A percentile compares a stretch with the other conserved stretches of the same genome.
Evolutionary conservation across 1,139 yeast species (phyloP).

Genomic region (Lodderomyces oxycetoniae): DNA sequence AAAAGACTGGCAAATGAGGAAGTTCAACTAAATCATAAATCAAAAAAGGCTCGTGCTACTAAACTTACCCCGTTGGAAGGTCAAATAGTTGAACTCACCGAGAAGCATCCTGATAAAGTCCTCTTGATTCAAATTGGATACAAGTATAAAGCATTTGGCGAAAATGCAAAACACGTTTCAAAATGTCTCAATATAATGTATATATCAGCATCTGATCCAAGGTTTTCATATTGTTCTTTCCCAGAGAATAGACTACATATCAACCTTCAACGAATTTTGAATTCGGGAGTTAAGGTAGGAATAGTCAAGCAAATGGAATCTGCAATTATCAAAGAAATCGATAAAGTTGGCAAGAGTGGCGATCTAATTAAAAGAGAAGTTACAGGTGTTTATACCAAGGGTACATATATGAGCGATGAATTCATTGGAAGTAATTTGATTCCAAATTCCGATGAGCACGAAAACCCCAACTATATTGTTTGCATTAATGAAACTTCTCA

Average conservation of each 20-base stretch:
- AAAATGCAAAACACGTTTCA: conserved; percentile 73
- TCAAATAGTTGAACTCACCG: conserved; percentile 66
- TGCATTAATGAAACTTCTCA: conserved; percentile 21
- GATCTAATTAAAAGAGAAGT: conserved; percentile 65
- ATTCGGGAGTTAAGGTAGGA: conserved; percentile 71
- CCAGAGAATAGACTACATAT: conserved; percentile 73
- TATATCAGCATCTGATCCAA: conserved; percentile 60
- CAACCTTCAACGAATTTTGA: conserved; percentile 64
- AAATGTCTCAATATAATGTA: conserved; percentile 64
- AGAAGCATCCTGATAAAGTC: conserved; percentile 56
- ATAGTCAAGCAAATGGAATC: conserved; percentile 84
- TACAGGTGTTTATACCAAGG: conserved; percentile 73
- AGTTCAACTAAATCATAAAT: not conserved
- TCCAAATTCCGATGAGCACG: conserved; percentile 17
- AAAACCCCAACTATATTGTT: conserved; percentile 27
- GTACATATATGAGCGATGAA: conserved; percentile 74
- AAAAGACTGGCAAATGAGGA: not conserved
- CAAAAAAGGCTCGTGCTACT: conserved; percentile 1
- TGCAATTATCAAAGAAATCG: conserved; percentile 57
- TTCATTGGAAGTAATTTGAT: conserved; percentile 20
- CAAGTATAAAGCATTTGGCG: conserved; percentile 80
- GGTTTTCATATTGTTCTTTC: conserved; percentile 79
- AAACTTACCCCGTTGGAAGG: conserved; percentile 69
- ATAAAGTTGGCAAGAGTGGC: conserved; percentile 34
- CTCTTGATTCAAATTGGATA: conserved; percentile 87